A percentile compares a stretch with the other conserved stretches of the same genome.
phyloP scores from a whole-genome alignment of 768 basidiomycete species.

The Cyclocybe cylindracea region DNA sequence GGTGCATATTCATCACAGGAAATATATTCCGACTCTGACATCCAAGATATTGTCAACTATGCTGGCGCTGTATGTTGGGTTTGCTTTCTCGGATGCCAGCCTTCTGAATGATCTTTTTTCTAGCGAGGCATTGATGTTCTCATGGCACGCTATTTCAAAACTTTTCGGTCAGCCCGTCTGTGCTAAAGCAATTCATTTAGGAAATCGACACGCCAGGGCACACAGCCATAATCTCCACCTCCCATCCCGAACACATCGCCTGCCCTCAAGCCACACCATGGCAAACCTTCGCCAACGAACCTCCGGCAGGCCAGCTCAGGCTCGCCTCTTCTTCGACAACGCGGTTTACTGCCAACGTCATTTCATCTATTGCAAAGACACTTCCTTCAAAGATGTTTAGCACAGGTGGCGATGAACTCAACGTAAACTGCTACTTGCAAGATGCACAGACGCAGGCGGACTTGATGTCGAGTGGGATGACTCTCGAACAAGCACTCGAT shows the following conservation, averaged over 20 bases:
- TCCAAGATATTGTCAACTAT: conserved; percentile 61
- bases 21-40: conserved; percentile 54
- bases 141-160: conserved; percentile 43
- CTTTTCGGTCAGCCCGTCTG: conserved; percentile 6
- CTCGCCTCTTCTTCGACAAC: conserved; percentile 62
- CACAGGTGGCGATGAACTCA: conserved; percentile 85
- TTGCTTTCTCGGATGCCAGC: conserved; percentile 33
- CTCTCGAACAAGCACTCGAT: conserved; percentile 64
- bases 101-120: background rate
- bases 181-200: conserved; percentile 25
- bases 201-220: conserved; percentile 89
- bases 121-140: conserved; percentile 77
- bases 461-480: conserved; percentile 49
- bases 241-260: conserved; percentile 76
- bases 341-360: conserved; percentile 56
- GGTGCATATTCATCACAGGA: conserved; percentile 67
- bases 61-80: conserved; percentile 57
- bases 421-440: conserved; percentile 61
- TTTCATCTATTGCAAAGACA: conserved; percentile 51
- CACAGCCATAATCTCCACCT: conserved; percentile 60
- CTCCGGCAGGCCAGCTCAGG: conserved; percentile 82
- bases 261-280: conserved; percentile 61
- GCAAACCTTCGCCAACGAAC: conserved; percentile 65
- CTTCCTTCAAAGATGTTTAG: conserved; percentile 66
- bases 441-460: conserved; percentile 61